These are phyloP conservation scores for Umbelopsis ramanniana DNA, from an alignment of 192 early-diverging fungal species.

Conservation along the genomic window DNA sequence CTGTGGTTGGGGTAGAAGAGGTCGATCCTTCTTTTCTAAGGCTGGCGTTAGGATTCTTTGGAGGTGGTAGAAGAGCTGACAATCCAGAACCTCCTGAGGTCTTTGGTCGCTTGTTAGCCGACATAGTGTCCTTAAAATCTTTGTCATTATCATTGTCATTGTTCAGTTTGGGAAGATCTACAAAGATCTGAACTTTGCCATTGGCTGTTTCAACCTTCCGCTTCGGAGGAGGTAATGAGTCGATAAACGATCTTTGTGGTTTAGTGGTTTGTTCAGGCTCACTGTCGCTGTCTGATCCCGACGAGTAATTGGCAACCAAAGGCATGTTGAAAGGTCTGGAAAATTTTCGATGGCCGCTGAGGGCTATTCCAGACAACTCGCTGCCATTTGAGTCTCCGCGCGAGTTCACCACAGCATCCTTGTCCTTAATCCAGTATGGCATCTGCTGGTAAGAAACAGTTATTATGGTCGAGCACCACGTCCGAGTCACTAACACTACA, in stretches of 20 bases:
- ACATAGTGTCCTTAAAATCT: not conserved
- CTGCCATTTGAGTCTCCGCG: slow-evolving; percentile 16
- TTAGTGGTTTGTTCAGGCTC: not conserved
- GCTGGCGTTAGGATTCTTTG: slow-evolving; percentile 16
- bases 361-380: not conserved
- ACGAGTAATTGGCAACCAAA: slow-evolving; percentile 3
- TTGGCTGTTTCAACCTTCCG: not conserved
- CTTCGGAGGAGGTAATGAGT: slow-evolving; percentile 13
- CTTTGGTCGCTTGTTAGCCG: not conserved
- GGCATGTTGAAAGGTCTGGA: slow-evolving; percentile 4
- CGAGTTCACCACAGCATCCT: not conserved
- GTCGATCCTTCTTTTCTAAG: not conserved
- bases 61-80: slow-evolving; percentile 29
- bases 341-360: slow-evolving; percentile 13
- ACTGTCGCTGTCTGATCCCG: slow-evolving; percentile 13
- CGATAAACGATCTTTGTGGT: not conserved
- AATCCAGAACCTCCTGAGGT: not conserved
- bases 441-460: slow-evolving; percentile 12
- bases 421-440: slow-evolving; percentile 13
- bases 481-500: not conserved
- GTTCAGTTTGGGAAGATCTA: slow-evolving; percentile 3
- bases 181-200: slow-evolving; percentile 19
- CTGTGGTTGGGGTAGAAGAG: not conserved
- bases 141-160: not conserved
- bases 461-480: not conserved